Evolutionary conservation across 352 stramenopile species (phyloP).

Genomic region (Pythium chondricola): DNA sequence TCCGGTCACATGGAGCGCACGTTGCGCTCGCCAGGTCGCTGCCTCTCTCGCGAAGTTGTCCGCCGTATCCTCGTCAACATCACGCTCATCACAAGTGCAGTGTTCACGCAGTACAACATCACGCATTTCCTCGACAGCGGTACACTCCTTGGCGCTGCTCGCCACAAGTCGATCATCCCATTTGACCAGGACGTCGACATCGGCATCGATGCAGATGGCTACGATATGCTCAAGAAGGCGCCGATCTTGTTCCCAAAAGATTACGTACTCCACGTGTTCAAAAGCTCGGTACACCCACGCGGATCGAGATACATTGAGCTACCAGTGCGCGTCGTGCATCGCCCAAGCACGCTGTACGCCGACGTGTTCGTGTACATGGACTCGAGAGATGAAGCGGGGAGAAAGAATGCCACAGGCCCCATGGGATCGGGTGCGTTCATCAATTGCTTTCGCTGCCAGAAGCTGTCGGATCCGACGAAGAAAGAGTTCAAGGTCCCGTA

Average conservation of each 20-base stretch:
- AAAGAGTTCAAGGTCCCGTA: slow-evolving; percentile 18
- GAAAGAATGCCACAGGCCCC: slow-evolving; percentile 10
- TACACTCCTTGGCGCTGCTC: slow-evolving; percentile 21
- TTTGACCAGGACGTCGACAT: slow-evolving; percentile 28
- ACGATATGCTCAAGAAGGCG: slow-evolving; percentile 10
- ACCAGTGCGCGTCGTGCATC: slow-evolving; percentile 19
- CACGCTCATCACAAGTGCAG: slow-evolving; percentile 12
- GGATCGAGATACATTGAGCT: slow-evolving; percentile 18
- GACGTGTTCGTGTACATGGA: slow-evolving; percentile 31
- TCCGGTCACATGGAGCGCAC: slow-evolving; percentile 11
- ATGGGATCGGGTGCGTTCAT: slow-evolving; percentile 17
- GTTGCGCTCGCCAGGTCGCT: slow-evolving; percentile 8
- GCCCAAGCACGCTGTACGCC: slow-evolving; percentile 19
- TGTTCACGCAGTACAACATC: slow-evolving; percentile 20
- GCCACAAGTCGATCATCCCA: slow-evolving; percentile 21
- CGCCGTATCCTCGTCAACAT: slow-evolving; percentile 21
- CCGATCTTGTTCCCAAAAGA: slow-evolving; percentile 14
- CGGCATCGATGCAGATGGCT: slow-evolving; percentile 15
- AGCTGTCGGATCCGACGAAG: background rate
- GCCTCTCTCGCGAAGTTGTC: slow-evolving; percentile 18
- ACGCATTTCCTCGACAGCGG: slow-evolving; percentile 27
- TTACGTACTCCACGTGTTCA: slow-evolving; percentile 22
- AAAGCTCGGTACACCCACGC: slow-evolving; percentile 10
- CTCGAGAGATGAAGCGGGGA: slow-evolving; percentile 3
- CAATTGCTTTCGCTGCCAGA: slow-evolving; percentile 19